phyloP scores from a whole-genome alignment of 768 basidiomycete species.

The Dacryopinax spathularia region DNA sequence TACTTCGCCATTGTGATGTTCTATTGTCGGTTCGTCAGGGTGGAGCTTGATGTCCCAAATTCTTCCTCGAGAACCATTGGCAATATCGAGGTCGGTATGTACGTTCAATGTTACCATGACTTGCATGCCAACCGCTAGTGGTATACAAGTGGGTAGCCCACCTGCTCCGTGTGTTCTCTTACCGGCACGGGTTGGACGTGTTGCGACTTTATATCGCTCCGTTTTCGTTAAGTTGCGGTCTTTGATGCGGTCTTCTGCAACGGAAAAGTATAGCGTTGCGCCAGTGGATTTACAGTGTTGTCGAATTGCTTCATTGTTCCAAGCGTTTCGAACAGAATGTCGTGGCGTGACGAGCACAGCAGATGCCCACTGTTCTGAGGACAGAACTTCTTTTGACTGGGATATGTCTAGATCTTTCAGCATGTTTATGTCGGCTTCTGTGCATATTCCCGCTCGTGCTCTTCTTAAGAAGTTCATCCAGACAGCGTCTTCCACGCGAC shows the following conservation, averaged over 20 bases:
- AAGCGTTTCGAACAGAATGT: slow-evolving; percentile 22
- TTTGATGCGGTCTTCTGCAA: slow-evolving; percentile 22
- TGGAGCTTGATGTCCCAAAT: slow-evolving; percentile 25
- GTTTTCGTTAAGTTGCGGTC: slow-evolving; percentile 4
- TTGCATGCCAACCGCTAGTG: slow-evolving; percentile 26
- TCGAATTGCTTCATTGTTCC: slow-evolving; percentile 25
- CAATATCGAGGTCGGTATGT: slow-evolving; percentile 27
- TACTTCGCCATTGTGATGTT: background rate
- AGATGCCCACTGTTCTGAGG: slow-evolving; percentile 21
- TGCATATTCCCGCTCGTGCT: slow-evolving; percentile 18
- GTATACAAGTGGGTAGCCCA: slow-evolving; percentile 14
- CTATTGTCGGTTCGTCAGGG: slow-evolving; percentile 18
- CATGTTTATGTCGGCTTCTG: slow-evolving; percentile 19
- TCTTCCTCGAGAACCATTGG: slow-evolving; percentile 29
- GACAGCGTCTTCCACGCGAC: slow-evolving; percentile 19
- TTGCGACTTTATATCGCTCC: slow-evolving; percentile 5
- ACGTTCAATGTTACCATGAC: slow-evolving; percentile 29
- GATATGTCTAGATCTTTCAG: slow-evolving; percentile 20
- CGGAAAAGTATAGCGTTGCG: slow-evolving; percentile 18
- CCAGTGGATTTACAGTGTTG: slow-evolving; percentile 18
- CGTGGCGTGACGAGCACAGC: slow-evolving; percentile 28
- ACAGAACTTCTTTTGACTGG: slow-evolving; percentile 3
- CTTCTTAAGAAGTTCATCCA: slow-evolving; percentile 24
- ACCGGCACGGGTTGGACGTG: slow-evolving; percentile 5
- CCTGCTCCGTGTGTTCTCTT: background rate